Percentiles rank a stretch among this genome's conserved stretches.
phyloP scores from a whole-genome alignment of 306 rosid genomes.

The Citrullus mucosospermus region DNA sequence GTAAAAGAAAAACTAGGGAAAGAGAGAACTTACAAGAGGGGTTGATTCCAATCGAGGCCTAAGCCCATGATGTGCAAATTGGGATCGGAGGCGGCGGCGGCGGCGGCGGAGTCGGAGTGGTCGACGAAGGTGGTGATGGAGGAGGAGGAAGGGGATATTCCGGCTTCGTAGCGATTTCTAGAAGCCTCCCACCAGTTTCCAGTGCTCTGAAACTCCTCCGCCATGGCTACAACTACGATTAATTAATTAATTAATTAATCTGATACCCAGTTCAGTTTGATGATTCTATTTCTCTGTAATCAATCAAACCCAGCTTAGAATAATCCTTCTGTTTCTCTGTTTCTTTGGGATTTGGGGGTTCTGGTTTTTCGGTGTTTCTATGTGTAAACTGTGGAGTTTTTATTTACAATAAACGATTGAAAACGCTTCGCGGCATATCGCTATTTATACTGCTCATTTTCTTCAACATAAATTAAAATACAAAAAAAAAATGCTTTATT shows the following conservation, averaged over 20 bases:
- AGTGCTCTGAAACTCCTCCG: slow-evolving; percentile 66
- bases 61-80: slow-evolving; percentile 74
- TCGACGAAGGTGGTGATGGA: slow-evolving; percentile 1
- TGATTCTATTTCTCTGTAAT: not conserved
- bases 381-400: not conserved
- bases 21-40: slow-evolving; percentile 47
- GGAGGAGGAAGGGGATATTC: slow-evolving; percentile 66
- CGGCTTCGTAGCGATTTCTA: slow-evolving; percentile 46
- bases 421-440: slow-evolving; percentile 57
- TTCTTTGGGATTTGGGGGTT: not conserved
- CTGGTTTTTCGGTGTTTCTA: not conserved
- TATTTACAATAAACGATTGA: slow-evolving; percentile 38
- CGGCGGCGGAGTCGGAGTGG: not conserved
- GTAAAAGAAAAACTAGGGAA: not conserved
- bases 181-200: slow-evolving; percentile 90
- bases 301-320: not conserved
- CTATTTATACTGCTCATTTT: slow-evolving; percentile 40
- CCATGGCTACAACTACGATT: slow-evolving; percentile 31
- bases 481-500: not conserved
- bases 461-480: not conserved
- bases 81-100: slow-evolving; percentile 33
- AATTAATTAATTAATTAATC: too few relatives aligned
- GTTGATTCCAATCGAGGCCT: slow-evolving; percentile 93
- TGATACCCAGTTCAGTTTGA: slow-evolving; percentile 5
- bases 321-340: not conserved